phyloP scores from a whole-genome alignment of 257 asterid genomes.

The Henckelia pumila region DNA sequence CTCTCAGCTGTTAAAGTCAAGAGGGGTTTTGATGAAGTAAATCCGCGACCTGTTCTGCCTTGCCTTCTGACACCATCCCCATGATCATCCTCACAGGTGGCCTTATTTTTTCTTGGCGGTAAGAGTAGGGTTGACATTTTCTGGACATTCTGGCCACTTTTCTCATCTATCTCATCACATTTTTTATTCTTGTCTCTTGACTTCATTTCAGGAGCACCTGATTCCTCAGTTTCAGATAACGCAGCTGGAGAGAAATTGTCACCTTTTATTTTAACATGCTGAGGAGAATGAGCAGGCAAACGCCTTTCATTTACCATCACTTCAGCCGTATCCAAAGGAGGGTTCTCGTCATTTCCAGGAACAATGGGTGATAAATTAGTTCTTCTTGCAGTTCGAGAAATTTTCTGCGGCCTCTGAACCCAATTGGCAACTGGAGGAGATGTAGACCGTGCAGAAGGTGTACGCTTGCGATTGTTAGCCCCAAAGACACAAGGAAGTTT shows the following conservation, averaged over 20 bases:
- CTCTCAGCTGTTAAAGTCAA: constrained; percentile 65
- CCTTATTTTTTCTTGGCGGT: constrained; percentile 79
- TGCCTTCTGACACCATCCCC: constrained; percentile 80
- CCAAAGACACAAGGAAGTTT: constrained; percentile 57
- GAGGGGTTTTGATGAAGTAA: constrained; percentile 67
- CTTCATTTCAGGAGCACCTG: constrained; percentile 71
- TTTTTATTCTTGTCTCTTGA: constrained; percentile 60
- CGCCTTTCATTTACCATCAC: constrained; percentile 53
- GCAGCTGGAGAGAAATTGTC: constrained; percentile 65
- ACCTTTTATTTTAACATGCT: constrained; percentile 59
- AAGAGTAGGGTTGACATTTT: constrained; percentile 73
- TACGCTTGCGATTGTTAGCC: constrained; percentile 67
- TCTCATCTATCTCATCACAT: constrained; percentile 61
- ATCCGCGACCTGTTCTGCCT: constrained; percentile 82
- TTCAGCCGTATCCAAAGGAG: constrained; percentile 45
- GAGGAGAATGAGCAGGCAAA: constrained; percentile 64
- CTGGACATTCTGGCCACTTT: constrained; percentile 65
- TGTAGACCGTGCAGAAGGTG: constrained; percentile 67
- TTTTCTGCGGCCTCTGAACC: constrained; percentile 86
- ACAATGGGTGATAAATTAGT: constrained; percentile 61
- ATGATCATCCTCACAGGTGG: constrained; percentile 44
- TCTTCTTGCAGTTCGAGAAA: constrained; percentile 80
- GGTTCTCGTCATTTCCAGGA: constrained; percentile 58
- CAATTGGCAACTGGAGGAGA: constrained; percentile 88
- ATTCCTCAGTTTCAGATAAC: constrained; percentile 86